Base-by-base conservation (phyloP, 805 yeast species). In the Yueomyces sinensis region DNA sequence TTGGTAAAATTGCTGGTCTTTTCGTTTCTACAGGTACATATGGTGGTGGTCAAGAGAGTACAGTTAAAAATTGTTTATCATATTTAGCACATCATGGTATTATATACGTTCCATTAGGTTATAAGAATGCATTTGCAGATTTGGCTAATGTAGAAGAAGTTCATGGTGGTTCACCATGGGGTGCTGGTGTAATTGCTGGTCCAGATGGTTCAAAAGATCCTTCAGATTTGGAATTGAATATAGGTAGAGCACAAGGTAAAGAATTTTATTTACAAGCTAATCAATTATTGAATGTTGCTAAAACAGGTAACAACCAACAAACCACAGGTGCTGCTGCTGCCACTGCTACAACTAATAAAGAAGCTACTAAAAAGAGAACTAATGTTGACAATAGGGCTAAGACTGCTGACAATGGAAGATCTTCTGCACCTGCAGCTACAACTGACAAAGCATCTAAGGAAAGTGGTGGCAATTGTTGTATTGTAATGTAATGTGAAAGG, bases 161-260 rank as follows among this genome's bases (percentile, higher is more conserved):
- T 33, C 93, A 79, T 53, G 94, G 94, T 43, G 82, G 81, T 37
- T 71, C 86, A 17, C 72, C 94, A 31, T 83, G 86, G 84, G 94
- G 94, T 55, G 80, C 94, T 24, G 94, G 94, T 45, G 62, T 82
- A 27, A 64, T 68, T 49, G 86, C 94, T 22, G 82, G 74, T 33
- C 64, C 68, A 34, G 89, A 79, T 51, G 94, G 93, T 33, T 70
- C 81, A 6, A 74, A 93, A 63, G 62, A 64, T 46, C 79, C 84
- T 24, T 47, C 75, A 30, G 67, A 62, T 15, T 61, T 78, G 38
- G 94, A 83, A 58, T 59, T 68, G 53, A 66, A 68, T 46, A 55
- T 82, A 39, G 89, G 84, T 18, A 50, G 52, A 32, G 61, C 59
- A 39, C 94, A 83, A 63, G 95, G 94, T 52, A 54, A 62, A 40